These are phyloP conservation scores for Heliocybe sulcata DNA, from an alignment of 1,284 basidiomycete species.

Conservation along the genomic window DNA sequence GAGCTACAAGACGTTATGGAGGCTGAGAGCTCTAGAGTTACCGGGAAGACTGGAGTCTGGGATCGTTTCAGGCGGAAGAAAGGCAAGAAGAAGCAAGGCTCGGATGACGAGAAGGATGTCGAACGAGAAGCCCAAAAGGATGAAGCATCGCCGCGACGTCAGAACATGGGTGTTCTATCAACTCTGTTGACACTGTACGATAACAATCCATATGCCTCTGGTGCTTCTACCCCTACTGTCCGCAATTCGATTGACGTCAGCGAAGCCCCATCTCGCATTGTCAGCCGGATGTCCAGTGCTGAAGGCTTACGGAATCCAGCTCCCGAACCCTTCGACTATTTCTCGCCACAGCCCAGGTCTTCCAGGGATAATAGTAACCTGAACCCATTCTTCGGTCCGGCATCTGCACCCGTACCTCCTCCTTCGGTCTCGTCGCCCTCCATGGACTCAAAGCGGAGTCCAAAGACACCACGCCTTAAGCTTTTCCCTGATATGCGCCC, in stretches of 20 bases:
- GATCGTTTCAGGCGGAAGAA: background rate
- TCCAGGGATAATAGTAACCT: background rate
- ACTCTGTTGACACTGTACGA: conserved; percentile 48
- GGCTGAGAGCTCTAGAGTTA: background rate
- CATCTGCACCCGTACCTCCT: background rate
- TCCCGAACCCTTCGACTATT: background rate
- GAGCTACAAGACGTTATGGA: background rate
- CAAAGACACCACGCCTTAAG: conserved; percentile 6
- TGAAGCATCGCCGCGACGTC: conserved; percentile 10
- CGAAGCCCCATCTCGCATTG: conserved; percentile 3
- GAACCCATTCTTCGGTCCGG: background rate
- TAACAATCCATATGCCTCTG: conserved; percentile 23
- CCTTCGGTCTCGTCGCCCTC: conserved; percentile 8
- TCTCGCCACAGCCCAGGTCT: background rate
- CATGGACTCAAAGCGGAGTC: conserved; percentile 9
- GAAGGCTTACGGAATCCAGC: background rate
- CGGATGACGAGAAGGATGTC: conserved; percentile 11
- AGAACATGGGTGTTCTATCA: conserved; percentile 39
- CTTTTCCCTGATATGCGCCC: conserved; percentile 24
- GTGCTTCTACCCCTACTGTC: conserved; percentile 18
- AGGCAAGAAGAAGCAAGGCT: conserved; percentile 1
- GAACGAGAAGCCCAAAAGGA: conserved; percentile 16
- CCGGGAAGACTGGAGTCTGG: conserved; percentile 2
- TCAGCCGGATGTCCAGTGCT: conserved; percentile 1
- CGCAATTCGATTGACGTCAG: conserved; percentile 5